These are phyloP conservation scores for Arthrinium phaeospermum DNA, from an alignment of 2,329 filamentous ascomycete species.

Conservation along the genomic window DNA sequence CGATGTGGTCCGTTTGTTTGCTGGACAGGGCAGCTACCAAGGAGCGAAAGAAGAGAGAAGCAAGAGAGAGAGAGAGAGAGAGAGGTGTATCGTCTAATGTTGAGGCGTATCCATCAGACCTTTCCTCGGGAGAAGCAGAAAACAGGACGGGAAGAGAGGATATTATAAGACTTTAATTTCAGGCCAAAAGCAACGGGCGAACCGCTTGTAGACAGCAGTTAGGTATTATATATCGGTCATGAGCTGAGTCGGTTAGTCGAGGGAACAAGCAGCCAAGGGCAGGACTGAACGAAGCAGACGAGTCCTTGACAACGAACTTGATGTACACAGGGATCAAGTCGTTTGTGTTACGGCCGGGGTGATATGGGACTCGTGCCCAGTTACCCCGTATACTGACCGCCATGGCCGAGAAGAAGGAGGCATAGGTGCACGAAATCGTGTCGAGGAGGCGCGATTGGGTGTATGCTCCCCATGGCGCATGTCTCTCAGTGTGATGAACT, in stretches of 20 bases:
- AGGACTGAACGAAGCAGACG: background rate
- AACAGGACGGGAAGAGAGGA: background rate
- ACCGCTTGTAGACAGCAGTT: background rate
- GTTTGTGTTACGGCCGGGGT: background rate
- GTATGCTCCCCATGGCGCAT: background rate
- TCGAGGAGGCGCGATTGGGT: background rate
- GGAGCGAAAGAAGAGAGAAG: background rate
- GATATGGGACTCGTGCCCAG: conserved; percentile 11
- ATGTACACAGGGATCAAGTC: conserved; percentile 8
- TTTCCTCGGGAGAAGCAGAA: background rate
- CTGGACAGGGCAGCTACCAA: background rate
- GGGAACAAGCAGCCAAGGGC: conserved; percentile 1
- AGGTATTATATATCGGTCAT: conserved; percentile 1
- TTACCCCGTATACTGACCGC: background rate
- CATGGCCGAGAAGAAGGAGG: background rate
- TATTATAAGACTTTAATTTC: background rate
- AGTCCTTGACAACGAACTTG: conserved; percentile 1
- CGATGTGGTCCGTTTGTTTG: background rate
- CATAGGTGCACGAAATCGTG: background rate
- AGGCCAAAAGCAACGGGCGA: background rate
- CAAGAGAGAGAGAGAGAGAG: background rate
- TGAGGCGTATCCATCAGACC: background rate
- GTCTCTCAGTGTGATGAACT: conserved; percentile 7
- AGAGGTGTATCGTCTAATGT: background rate
- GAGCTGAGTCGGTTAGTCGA: background rate